A percentile compares a stretch with the other conserved stretches of the same genome.
Evolutionary conservation across 768 basidiomycete species (phyloP).

Genomic region (Coprinopsis sp.): DNA sequence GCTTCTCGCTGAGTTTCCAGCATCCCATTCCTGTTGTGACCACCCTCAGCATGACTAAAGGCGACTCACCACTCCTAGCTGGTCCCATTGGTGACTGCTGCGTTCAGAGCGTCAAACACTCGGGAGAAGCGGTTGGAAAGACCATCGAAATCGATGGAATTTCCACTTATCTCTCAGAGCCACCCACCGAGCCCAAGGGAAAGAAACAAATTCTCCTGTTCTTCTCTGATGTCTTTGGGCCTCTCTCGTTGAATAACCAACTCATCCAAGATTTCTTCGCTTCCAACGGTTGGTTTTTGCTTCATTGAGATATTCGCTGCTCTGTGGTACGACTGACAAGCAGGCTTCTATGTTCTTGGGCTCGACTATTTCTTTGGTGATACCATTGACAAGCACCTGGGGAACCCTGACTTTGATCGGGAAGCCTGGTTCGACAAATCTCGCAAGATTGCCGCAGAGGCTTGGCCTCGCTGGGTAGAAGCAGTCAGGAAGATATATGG

Average conservation of each 20-base stretch:
- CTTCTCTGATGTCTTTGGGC: slow-evolving; percentile 56
- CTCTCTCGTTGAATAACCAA: slow-evolving; percentile 54
- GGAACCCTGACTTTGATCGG: slow-evolving; percentile 34
- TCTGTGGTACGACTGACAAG: neutral
- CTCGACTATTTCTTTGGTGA: slow-evolving; percentile 65
- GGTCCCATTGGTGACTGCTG: slow-evolving; percentile 48
- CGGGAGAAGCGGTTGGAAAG: slow-evolving; percentile 43
- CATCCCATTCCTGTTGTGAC: no score
- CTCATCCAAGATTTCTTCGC: slow-evolving; percentile 64
- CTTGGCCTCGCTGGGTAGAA: slow-evolving; percentile 47
- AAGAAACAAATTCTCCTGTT: slow-evolving; percentile 48
- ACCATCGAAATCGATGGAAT: slow-evolving; percentile 37
- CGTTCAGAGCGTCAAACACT: slow-evolving; percentile 46
- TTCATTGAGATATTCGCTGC: neutral
- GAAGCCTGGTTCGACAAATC: slow-evolving; percentile 39
- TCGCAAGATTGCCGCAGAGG: slow-evolving; percentile 31
- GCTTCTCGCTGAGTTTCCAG: no score
- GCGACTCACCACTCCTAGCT: no score
- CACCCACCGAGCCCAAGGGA: slow-evolving; percentile 14
- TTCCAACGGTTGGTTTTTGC: slow-evolving; percentile 39
- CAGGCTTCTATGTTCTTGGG: slow-evolving; percentile 56
- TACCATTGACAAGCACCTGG: slow-evolving; percentile 33
- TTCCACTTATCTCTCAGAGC: slow-evolving; percentile 52
- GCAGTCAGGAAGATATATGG: slow-evolving; percentile 48
- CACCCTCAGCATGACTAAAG: no score